phyloP scores from a whole-genome alignment of 139 green algal species.

The Chlamydomonas incerta region DNA sequence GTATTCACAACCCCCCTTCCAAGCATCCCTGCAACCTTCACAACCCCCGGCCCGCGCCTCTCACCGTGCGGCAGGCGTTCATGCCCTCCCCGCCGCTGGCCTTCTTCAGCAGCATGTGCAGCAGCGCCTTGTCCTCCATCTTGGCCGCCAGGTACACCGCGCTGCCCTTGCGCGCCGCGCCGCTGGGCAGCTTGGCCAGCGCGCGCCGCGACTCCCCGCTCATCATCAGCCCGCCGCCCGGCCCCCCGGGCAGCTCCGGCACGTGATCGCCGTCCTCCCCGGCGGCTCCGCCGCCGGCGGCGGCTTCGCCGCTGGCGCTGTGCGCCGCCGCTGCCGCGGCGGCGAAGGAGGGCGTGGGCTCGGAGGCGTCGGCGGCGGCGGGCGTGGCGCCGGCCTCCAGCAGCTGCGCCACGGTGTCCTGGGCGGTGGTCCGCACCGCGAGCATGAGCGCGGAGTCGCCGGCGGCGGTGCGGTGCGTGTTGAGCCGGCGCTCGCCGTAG shows the following conservation, averaged over 20 bases:
- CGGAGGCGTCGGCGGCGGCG: neutral
- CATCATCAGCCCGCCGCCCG: too few relatives aligned
- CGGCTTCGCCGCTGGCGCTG: neutral
- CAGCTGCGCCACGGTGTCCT: slow-evolving; percentile 7
- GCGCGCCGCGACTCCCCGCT: neutral
- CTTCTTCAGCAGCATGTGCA: slow-evolving; percentile 5
- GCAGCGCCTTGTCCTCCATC: slow-evolving; percentile 3
- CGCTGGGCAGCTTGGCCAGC: neutral
- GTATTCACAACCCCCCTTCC: too few relatives aligned
- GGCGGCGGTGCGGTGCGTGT: slow-evolving; percentile 20
- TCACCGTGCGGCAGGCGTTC: neutral
- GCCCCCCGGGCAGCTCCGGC: too few relatives aligned
- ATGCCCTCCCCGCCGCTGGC: neutral
- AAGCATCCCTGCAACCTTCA: too few relatives aligned
- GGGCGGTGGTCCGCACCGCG: neutral
- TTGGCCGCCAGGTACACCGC: slow-evolving; percentile 23
- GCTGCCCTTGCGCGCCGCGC: neutral
- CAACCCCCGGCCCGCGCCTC: neutral
- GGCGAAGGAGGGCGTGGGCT: neutral
- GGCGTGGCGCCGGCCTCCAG: slow-evolving; percentile 8
- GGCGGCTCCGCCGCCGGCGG: neutral
- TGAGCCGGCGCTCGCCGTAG: slow-evolving; percentile 21
- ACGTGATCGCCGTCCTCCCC: neutral
- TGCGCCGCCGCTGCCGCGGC: neutral
- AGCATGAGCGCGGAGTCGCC: slow-evolving; percentile 27